Evolutionary conservation across 139 green algal species (phyloP), one percentile per base, ranked within the genome.

Genomic region (Picochlorum costavermella): DNA sequence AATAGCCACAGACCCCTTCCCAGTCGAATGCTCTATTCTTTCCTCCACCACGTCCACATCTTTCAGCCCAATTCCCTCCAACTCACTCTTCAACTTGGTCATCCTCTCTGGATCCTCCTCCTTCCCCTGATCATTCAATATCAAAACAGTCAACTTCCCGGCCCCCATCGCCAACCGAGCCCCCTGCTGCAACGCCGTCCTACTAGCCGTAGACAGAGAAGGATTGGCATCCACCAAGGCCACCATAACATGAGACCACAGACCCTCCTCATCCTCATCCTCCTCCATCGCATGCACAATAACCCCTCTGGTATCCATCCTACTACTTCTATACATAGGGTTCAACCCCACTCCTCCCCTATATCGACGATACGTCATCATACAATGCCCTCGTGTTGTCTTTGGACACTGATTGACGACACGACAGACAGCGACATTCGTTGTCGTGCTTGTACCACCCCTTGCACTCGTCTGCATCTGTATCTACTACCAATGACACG

Each of bases 91-190:
- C 40, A 76, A 50, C 33, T 53, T 62, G 40, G 50, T 25, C 45
- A 67, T 29, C 26, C 70, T 48, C 43, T 63, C 16, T 8, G 23
- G 10, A 50, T 70, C 60, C 6, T 73, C 29, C 26, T 63, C 44
- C 23, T 65, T 67, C 14, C 65, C 71, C 28, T 69, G 5, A 55
- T 74, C 71, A 31, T 78, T 67, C 8, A 78, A 31, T 58, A 78
- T 74, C 40, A 78, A 45, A 4, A 72, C 50, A 9, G 71, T 74
- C 62, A 75, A 31, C 14, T 64, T 70, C 33, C 23, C 30, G 1
- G 61, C 17, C 4, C 23, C 23, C 4, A 56, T 26, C 3, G 70
- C 70, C 4, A 76, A 49, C 5, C 28, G 2, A 0, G 58, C 70
- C 6, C 64, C 70, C 5, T 57, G 61, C 6, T 16, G 3, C 2